phyloP scores from a whole-genome alignment of 352 stramenopile genomes.

The Phytophthora fragariaefolia region DNA sequence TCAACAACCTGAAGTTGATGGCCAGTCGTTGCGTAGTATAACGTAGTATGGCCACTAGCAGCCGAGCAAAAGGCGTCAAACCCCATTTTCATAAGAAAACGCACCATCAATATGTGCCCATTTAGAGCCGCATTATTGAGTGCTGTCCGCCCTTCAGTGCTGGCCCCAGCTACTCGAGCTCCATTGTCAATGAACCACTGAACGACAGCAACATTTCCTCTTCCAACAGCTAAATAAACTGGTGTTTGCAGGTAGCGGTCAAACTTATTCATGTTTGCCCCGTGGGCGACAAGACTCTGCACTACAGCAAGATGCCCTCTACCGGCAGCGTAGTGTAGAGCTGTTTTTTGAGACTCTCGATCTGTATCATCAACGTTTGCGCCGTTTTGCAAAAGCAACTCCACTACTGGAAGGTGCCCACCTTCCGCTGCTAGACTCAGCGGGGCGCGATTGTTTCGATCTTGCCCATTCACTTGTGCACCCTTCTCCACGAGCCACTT shows the following conservation, averaged over 20 bases:
- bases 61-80: neutral
- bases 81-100: conserved; percentile 8
- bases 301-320: neutral
- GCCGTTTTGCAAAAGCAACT: neutral
- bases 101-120: neutral
- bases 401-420: neutral
- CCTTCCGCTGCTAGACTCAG: no score
- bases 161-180: neutral
- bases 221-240: neutral
- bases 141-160: neutral
- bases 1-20: neutral
- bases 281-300: neutral
- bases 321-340: neutral
- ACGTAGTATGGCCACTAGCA: neutral
- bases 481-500: conserved; percentile 2
- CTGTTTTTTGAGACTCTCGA: neutral
- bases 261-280: neutral
- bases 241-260: neutral
- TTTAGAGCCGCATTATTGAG: neutral
- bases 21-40: conserved; percentile 2
- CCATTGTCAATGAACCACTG: conserved; percentile 1
- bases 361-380: neutral
- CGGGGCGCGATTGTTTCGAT: no score
- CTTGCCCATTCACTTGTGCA: neutral
- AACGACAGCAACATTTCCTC: neutral